Base-by-base conservation (phyloP, 2,329 filamentous ascomycete genomes). In the Fusarium armeniacum region DNA sequence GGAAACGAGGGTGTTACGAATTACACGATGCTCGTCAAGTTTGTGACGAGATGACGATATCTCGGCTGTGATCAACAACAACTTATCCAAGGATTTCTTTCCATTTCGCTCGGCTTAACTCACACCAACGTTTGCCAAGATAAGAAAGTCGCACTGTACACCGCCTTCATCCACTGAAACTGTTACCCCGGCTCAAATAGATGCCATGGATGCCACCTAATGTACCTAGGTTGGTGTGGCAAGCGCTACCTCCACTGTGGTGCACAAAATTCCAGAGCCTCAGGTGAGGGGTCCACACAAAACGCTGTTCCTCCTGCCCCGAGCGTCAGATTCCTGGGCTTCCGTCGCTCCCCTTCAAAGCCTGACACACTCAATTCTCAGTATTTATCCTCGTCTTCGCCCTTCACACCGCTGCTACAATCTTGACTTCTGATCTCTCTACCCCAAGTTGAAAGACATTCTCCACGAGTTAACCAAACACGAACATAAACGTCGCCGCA, bases 201-300 rank as follows among this genome's bases (percentile, higher is more conserved):
- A 44, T 26, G 41, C 22, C 15, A 44, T 36, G 52, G 22, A 43
- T 43, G 41, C 22, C 9, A 26, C 41, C 43, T 7, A 62, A 41
- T 28, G 12, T 50, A 20, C 20, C 20, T 20, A 22, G 32, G 46
- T 36, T 33, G 22, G 45, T 53, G 67, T 70, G 63, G 67, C 59
- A 58, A 71, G 40, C 54, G 44, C 36, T 67, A 20, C 33, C 67
- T 54, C 55, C 50, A 50, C 59, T 57, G 66, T 67, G 52, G 61
- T 71, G 67, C 51, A 57, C 64, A 54, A 71, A 60, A 58, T 65
- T 64, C 63, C 55, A 67, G 67, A 71, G 67, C 67, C 67, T 71
- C 67, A 68, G 67, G 67, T 70, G 67, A 70, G 67, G 65, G 67
- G 61, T 60, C 67, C 67, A 71, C 67, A 53, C 35, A 47, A 47